A percentile compares a stretch with the other conserved stretches of the same genome.
These are phyloP conservation scores for Babesia caballi DNA, from an alignment of 169 alveolate species.

Conservation along the genomic window DNA sequence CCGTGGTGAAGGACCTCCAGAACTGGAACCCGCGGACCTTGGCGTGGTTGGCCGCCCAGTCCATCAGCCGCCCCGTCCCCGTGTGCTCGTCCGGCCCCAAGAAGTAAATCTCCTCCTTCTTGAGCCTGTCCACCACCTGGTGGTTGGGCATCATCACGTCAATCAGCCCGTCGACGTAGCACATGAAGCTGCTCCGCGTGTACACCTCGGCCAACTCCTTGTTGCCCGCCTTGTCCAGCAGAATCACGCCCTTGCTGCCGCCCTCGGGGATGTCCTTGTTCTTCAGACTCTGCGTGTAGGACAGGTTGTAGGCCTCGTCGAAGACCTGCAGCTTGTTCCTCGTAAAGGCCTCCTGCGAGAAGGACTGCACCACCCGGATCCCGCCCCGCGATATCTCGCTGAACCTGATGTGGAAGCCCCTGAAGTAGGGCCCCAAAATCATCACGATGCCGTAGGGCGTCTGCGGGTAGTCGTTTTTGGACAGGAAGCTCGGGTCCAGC, in stretches of 20 bases:
- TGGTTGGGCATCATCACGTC: conserved; percentile 61
- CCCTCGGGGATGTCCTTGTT: conserved; percentile 85
- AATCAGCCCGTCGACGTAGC: conserved; percentile 67
- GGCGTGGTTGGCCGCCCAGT: conserved; percentile 83
- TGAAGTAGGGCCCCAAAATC: conserved; percentile 78
- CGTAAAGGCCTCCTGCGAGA: conserved; percentile 72
- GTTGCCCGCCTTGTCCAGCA: conserved; percentile 60
- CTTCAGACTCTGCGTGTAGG: conserved; percentile 79
- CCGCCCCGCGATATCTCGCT: conserved; percentile 82
- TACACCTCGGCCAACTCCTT: conserved; percentile 36
- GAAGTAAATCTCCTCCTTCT: conserved; percentile 62
- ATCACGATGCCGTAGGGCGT: conserved; percentile 74
- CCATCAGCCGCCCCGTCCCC: conserved; percentile 83
- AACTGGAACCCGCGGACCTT: conserved; percentile 65
- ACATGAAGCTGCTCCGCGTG: conserved; percentile 67
- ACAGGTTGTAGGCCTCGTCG: conserved; percentile 82
- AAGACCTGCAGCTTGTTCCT: conserved; percentile 70
- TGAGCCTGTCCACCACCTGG: conserved; percentile 62
- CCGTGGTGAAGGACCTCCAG: conserved; percentile 86
- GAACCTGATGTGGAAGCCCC: conserved; percentile 81
- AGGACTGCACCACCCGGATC: conserved; percentile 77
- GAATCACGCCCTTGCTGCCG: conserved; percentile 81
- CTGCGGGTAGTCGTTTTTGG: conserved; percentile 69
- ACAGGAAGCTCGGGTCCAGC: conserved; percentile 65
- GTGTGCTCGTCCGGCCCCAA: conserved; percentile 80